Percentiles rank a stretch among this genome's conserved stretches.
Evolutionary conservation across 2,329 filamentous ascomycete genomes (phyloP).

Genomic region (Mollisiaceae sp.): DNA sequence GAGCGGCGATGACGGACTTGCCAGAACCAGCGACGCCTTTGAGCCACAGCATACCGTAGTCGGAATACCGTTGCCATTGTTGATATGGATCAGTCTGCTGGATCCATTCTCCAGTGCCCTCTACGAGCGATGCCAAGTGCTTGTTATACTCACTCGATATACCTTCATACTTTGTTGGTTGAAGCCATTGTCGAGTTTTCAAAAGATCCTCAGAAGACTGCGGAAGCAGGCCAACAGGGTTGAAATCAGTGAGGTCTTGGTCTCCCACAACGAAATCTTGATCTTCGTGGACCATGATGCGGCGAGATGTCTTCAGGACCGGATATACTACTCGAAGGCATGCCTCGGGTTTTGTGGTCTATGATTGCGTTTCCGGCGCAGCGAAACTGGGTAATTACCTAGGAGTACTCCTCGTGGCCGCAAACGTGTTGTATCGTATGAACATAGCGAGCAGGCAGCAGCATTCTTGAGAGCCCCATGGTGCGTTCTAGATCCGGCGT

Average conservation of each 20-base stretch:
- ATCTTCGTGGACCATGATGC: slow-evolving; percentile 6
- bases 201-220: slow-evolving; percentile 19
- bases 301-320: too few species aligned
- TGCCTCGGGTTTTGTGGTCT: too few species aligned
- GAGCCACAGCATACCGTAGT: slow-evolving; percentile 52
- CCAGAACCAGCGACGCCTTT: slow-evolving; percentile 51
- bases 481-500: neutral
- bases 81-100: slow-evolving; percentile 26
- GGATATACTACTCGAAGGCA: too few species aligned
- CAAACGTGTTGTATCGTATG: neutral
- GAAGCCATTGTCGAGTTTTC: slow-evolving; percentile 27
- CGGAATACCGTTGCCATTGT: slow-evolving; percentile 31
- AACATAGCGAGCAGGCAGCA: neutral
- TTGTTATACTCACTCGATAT: slow-evolving; percentile 29
- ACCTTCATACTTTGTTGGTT: slow-evolving; percentile 26
- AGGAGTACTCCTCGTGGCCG: too few species aligned
- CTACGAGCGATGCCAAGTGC: slow-evolving; percentile 23
- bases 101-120: slow-evolving; percentile 28
- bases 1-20: slow-evolving; percentile 48
- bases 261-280: slow-evolving; percentile 18
- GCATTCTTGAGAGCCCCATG: neutral
- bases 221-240: slow-evolving; percentile 15
- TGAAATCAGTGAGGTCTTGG: slow-evolving; percentile 23
- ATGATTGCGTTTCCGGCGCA: too few species aligned
- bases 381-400: too few species aligned